Base-by-base conservation (phyloP, 148 eudicot genomes). In the Drosera capensis region DNA sequence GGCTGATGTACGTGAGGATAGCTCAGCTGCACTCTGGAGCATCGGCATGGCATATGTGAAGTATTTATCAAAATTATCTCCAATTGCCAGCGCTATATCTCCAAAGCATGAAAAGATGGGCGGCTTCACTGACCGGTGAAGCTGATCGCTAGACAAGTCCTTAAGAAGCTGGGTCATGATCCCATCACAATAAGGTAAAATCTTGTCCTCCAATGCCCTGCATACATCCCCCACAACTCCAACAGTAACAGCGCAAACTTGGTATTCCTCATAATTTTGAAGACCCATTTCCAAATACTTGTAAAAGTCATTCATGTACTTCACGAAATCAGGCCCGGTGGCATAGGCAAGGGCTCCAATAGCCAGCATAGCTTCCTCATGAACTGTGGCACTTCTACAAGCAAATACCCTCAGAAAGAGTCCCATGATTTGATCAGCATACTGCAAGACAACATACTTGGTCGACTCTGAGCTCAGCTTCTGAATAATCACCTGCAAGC, bases 341-440 rank as follows among this genome's bases (percentile, higher is more conserved):
- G 30, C 34, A n/a, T 23, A 22, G 30, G 49, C 49, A 45, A 45
- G 49, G 28, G 49, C 49, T 25, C 49, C 49, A 5, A 25, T 22
- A 12, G 49, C 30, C n/a, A 45, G 30, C 49, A 45, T 45, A 12
- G 49, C 49, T 31, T 45, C 49, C 34, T 45, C 49, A 25, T 45
- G 49, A 15, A 45, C 49, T 2, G 49, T 45, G 34, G 49, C 38
- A 23, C 68, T 68, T n/a, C 65, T 58, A 40, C 72, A 68, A 40
- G 68, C 64, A 62, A 68, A 68, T 5, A 68, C 72, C 24, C 22
- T 62, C 26, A 68, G 63, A 50, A 68, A 62, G 38, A 68, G 15
- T 18, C 42, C 36, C 72, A 68, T 62, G 20, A 68, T 62, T 45
- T 68, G 72, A 45, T 68, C 72, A 1, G 72, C 72, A 20, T 22